Evolutionary conservation across 192 early-diverging fungal species (phyloP), one percentile per base, ranked within the genome.

Genomic region (Backusella parvicylindrica): DNA sequence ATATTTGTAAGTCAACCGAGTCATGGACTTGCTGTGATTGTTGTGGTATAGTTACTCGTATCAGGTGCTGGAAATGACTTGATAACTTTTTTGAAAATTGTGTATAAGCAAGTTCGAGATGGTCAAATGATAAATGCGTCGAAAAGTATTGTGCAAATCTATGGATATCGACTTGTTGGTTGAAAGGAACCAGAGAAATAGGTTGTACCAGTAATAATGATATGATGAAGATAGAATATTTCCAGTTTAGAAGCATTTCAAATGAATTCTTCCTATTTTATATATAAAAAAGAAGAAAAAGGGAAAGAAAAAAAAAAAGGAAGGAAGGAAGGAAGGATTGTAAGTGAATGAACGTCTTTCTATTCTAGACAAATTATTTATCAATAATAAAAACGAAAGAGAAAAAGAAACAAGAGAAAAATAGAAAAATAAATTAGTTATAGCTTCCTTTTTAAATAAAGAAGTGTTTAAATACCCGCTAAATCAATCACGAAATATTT

Each of bases 91-190:
- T 67, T 67, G 65, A 67, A 23, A 67, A 35, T n/a, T 32, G 33
- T 7, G 33, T 35, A 33, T 35, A 67, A 23, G 65, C 33, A 33
- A 32, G 32, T 15, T 67, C 65, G 8, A 67, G 30, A 36, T 67
- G 65, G 11, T 67, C 65, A 18, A 67, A 67, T 67, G 33, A 35
- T 67, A 67, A 33, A 33, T 67, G 65, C 6, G 65, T 67, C n/a
- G 65, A 67, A 67, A 67, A 67, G 30, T 35, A 11, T 18, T 32
- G 33, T 35, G 65, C 16, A 36, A 67, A 67, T n/a, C 32, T 21
- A 36, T 67, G 65, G 9, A 67, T 67, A 35, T 67, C 65, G 3
- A 67, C 65, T 16, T 21, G 31, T 8, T 67, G 33, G n/a, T 33
- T 67, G 9, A 35, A 32, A 11, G 65, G 30, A 67, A 67, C n/a